phyloP scores from a whole-genome alignment of 2,329 filamentous ascomycete species.

The Fusarium illudens region DNA sequence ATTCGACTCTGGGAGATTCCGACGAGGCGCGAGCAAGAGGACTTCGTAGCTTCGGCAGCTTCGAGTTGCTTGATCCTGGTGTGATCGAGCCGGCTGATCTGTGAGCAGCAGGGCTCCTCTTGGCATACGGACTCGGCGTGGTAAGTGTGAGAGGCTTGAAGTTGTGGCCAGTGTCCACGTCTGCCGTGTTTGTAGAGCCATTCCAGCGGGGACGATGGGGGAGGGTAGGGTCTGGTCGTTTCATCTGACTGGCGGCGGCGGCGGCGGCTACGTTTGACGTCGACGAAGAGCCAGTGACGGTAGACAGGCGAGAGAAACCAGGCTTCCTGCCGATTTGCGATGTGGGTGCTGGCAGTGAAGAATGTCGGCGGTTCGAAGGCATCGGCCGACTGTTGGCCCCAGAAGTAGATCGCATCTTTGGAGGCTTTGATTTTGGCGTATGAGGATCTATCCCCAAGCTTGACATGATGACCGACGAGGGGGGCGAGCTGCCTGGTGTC shows the following conservation, averaged over 20 bases:
- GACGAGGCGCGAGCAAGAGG: constrained; percentile 57
- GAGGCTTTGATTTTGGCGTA: constrained; percentile 54
- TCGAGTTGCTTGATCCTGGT: constrained; percentile 54
- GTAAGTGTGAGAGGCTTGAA: constrained; percentile 70
- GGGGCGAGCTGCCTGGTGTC: constrained; percentile 73
- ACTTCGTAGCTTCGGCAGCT: constrained; percentile 59
- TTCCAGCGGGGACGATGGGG: constrained; percentile 78
- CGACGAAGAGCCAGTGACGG: constrained; percentile 57
- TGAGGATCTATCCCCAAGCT: constrained; percentile 59
- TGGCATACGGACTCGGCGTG: constrained; percentile 66
- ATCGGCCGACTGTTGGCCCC: constrained; percentile 56
- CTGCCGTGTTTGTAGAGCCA: constrained; percentile 67
- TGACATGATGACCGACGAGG: constrained; percentile 69
- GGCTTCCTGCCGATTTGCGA: constrained; percentile 53
- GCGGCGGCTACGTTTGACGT: constrained; percentile 55
- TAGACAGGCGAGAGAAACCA: constrained; percentile 56
- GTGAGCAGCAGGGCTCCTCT: constrained; percentile 51
- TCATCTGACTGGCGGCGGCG: constrained; percentile 49
- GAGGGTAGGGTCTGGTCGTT: constrained; percentile 57
- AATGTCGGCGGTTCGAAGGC: constrained; percentile 56
- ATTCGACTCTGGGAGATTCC: constrained; percentile 57
- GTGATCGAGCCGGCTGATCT: constrained; percentile 55
- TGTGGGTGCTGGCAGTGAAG: constrained; percentile 57
- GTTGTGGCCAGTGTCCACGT: constrained; percentile 73
- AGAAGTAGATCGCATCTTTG: constrained; percentile 59